Percentiles rank a stretch among this genome's conserved stretches.
phyloP scores from a whole-genome alignment of 331 rosid genomes.

The Acacia concinna region DNA sequence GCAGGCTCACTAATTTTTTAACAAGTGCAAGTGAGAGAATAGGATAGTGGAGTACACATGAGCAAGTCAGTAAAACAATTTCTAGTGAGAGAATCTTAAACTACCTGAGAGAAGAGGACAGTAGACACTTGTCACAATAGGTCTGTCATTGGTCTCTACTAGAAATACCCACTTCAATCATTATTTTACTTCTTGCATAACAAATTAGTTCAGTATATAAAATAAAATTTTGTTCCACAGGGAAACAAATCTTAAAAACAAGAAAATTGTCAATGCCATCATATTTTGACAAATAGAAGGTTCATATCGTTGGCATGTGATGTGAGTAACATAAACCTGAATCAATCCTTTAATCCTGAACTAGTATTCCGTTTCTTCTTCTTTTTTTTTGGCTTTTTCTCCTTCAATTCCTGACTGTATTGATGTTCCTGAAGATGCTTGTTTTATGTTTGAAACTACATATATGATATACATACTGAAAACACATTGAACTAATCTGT shows the following conservation, averaged over 20 bases:
- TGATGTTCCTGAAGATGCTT: conserved; percentile 1
- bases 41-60: not conserved
- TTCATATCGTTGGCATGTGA: not conserved
- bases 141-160: not conserved
- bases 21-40: not conserved
- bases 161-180: not conserved
- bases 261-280: not conserved
- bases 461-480: conserved; percentile 13
- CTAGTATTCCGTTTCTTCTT: not conserved
- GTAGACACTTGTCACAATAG: not conserved
- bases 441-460: conserved; percentile 1
- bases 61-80: not conserved
- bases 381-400: not conserved
- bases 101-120: not conserved
- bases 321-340: not conserved
- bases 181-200: not conserved
- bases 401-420: not conserved
- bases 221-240: not conserved
- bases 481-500: conserved; percentile 41
- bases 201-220: not conserved
- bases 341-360: conserved; percentile 3
- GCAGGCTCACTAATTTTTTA: not conserved
- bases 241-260: not conserved
- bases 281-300: not conserved
- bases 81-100: not conserved